A percentile compares a stretch with the other conserved stretches of the same genome.
Conservation (phyloP, 495 filamentous ascomycete species). For the Haplographium delicatum region DNA sequence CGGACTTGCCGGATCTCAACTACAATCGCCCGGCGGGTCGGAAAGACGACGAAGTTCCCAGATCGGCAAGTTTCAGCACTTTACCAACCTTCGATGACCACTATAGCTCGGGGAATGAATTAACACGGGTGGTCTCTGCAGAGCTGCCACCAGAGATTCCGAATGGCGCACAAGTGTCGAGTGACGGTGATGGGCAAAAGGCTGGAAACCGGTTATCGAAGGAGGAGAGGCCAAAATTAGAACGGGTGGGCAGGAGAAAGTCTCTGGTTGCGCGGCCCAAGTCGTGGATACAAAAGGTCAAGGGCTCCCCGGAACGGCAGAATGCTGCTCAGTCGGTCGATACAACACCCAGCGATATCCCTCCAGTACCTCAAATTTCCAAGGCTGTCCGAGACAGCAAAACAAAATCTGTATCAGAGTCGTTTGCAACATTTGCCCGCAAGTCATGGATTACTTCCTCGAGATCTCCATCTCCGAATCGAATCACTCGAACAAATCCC, state of each 20-base stretch:
- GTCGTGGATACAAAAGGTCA: constrained; percentile 27
- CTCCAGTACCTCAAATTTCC: constrained; percentile 21
- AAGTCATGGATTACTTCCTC: constrained; percentile 63
- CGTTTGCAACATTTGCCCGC: constrained; percentile 60
- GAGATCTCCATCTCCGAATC: constrained; percentile 53
- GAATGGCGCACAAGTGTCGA: neutral
- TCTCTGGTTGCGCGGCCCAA: constrained; percentile 27
- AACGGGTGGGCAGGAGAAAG: constrained; percentile 24
- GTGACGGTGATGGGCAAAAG: constrained; percentile 10
- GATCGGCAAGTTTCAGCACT: constrained; percentile 26
- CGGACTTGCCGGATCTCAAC: constrained; percentile 18
- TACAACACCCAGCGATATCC: constrained; percentile 17
- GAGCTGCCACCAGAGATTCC: constrained; percentile 1
- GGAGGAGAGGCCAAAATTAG: constrained; percentile 20
- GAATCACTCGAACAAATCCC: constrained; percentile 1
- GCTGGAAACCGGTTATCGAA: constrained; percentile 7
- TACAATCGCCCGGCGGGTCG: constrained; percentile 15
- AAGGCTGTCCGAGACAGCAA: constrained; percentile 22
- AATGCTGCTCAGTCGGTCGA: constrained; percentile 1
- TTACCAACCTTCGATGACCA: constrained; percentile 15
- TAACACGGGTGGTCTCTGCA: constrained; percentile 6
- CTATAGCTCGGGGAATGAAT: constrained; percentile 4
- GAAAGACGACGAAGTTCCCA: constrained; percentile 17
- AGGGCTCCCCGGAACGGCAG: constrained; percentile 24
- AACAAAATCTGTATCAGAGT: constrained; percentile 41